These are phyloP conservation scores for Geum urbanum DNA, from an alignment of 306 rosid species.

Conservation along the genomic window DNA sequence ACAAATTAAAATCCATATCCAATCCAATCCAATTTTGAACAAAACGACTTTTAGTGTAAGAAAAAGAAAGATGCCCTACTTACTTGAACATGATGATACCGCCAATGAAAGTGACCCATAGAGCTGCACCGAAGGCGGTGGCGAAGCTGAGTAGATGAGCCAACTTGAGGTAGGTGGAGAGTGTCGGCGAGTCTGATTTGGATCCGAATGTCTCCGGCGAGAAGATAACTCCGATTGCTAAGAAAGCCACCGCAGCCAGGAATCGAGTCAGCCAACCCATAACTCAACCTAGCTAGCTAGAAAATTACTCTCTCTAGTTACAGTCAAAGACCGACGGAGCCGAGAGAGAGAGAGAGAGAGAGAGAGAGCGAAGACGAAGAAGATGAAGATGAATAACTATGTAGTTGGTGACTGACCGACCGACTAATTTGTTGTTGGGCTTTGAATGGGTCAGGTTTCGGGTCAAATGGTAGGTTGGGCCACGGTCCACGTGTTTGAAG, in stretches of 20 bases:
- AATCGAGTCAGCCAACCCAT: constrained; percentile 88
- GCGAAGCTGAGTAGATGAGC: constrained; percentile 90
- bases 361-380: no score
- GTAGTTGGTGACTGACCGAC: no score
- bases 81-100: constrained; percentile 99
- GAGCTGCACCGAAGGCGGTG: constrained; percentile 82
- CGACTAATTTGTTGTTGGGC: no score
- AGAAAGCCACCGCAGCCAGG: constrained; percentile 65
- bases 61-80: neutral
- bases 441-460: no score
- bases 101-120: constrained; percentile 98
- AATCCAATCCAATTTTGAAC: neutral
- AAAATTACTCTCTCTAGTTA: no score
- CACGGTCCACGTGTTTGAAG: constrained; percentile 26
- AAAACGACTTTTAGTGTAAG: neutral
- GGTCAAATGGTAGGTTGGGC: no score
- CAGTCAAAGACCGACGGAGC: no score
- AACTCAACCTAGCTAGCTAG: no score
- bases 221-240: constrained; percentile 84
- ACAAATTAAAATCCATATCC: no score
- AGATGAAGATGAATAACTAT: no score
- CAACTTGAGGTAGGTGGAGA: constrained; percentile 65
- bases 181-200: constrained; percentile 47
- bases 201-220: constrained; percentile 87
- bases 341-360: no score